phyloP scores from a whole-genome alignment of 2,329 filamentous ascomycete species.

The Neospermospora avenae region DNA sequence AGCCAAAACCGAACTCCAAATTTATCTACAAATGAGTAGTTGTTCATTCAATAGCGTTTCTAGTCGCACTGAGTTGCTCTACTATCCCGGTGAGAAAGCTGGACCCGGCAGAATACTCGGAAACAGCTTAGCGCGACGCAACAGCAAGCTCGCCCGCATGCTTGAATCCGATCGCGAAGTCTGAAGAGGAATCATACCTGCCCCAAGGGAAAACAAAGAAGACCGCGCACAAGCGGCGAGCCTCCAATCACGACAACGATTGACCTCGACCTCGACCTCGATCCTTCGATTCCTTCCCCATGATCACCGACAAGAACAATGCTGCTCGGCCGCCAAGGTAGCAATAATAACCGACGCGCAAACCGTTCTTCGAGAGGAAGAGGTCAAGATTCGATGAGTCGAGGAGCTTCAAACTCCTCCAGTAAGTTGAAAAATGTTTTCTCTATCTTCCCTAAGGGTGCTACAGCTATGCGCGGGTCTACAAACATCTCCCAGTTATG shows the following conservation, averaged over 20 bases:
- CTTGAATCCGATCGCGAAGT: not conserved
- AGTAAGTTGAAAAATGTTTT: slow-evolving; percentile 28
- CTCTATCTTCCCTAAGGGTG: slow-evolving; percentile 11
- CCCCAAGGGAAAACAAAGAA: slow-evolving; percentile 8
- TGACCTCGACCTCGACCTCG: slow-evolving; percentile 12
- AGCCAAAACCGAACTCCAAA: no score
- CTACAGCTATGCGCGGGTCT: slow-evolving; percentile 15
- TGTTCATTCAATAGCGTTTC: no score
- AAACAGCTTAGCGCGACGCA: not conserved
- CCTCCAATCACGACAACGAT: not conserved
- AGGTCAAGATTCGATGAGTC: slow-evolving; percentile 32
- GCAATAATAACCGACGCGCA: slow-evolving; percentile 29
- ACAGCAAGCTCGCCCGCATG: not conserved
- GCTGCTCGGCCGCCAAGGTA: slow-evolving; percentile 28
- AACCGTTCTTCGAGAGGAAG: slow-evolving; percentile 33
- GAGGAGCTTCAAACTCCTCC: slow-evolving; percentile 35
- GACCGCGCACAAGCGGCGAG: not conserved
- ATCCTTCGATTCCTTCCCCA: slow-evolving; percentile 23
- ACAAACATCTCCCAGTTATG: slow-evolving; percentile 18
- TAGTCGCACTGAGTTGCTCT: no score
- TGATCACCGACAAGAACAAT: slow-evolving; percentile 33
- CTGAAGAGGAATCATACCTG: not conserved
- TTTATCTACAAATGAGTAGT: no score
- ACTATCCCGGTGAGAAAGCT: no score
- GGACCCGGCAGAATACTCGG: not conserved